phyloP scores from a whole-genome alignment of 805 yeast genomes.

The Blastobotrys robertii region DNA sequence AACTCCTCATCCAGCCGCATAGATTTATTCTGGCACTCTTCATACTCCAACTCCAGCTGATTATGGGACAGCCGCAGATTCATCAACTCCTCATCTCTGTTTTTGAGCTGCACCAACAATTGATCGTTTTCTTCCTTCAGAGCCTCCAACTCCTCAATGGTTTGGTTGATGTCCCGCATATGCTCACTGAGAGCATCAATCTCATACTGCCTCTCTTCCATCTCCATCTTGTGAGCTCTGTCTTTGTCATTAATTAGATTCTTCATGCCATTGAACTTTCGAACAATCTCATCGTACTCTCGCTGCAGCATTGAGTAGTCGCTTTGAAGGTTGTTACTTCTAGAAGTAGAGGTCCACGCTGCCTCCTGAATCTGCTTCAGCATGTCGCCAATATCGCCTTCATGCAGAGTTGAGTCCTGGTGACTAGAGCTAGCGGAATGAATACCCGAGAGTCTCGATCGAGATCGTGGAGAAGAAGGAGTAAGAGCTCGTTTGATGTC shows the following conservation, averaged over 20 bases:
- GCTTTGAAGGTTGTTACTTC: neutral
- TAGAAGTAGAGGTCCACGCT: neutral
- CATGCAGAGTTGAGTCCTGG: neutral
- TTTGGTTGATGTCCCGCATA: neutral
- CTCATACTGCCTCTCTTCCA: neutral
- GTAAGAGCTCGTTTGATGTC: constrained; percentile 1
- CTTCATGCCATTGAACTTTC: neutral
- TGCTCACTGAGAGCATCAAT: constrained; percentile 1
- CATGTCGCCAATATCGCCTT: neutral
- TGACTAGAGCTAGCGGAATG: too few relatives aligned
- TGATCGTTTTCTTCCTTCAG: neutral
- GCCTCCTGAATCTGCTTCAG: constrained; percentile 2
- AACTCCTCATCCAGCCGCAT: neutral
- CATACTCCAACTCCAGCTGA: constrained; percentile 1
- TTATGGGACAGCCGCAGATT: neutral
- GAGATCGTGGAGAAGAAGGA: neutral
- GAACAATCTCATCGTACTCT: neutral
- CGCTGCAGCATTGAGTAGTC: neutral
- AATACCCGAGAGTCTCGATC: neutral
- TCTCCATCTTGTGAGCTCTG: neutral
- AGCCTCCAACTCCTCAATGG: constrained; percentile 1
- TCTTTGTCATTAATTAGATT: neutral
- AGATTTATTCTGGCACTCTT: neutral
- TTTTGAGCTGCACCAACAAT: neutral
- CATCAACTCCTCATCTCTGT: neutral